Evolutionary conservation across 148 eudicot species (phyloP).

Genomic region (Fagopyrum homotropicum): DNA sequence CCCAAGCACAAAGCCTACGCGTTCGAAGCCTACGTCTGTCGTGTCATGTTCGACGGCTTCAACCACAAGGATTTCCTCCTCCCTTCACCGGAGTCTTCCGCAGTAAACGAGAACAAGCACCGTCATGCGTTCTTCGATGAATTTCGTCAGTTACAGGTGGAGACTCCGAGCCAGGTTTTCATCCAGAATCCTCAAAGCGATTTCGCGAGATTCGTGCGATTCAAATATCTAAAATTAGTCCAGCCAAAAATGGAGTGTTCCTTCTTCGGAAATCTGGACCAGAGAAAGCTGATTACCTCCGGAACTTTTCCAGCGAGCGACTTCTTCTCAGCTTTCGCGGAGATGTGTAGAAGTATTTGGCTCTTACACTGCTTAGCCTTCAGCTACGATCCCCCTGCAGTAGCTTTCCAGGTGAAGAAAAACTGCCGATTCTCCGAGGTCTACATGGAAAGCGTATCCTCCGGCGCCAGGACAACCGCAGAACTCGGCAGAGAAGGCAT

Average conservation of each 20-base stretch:
- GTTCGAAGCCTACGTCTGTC: constrained; percentile 59
- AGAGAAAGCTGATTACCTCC: constrained; percentile 55
- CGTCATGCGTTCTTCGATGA: constrained; percentile 25
- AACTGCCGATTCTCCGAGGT: constrained; percentile 65
- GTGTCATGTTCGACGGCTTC: constrained; percentile 67
- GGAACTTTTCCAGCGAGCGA: constrained; percentile 53
- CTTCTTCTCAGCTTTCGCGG: constrained; percentile 61
- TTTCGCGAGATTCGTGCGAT: constrained; percentile 49
- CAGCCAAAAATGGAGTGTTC: constrained; percentile 96
- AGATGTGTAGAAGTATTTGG: constrained; percentile 76
- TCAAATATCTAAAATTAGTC: constrained; percentile 57
- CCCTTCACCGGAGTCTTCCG: constrained; percentile 16
- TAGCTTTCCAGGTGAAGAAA: constrained; percentile 54
- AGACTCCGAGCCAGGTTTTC: constrained; percentile 28
- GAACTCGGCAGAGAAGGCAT: constrained; percentile 17
- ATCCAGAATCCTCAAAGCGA: constrained; percentile 33
- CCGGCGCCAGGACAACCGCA: background rate
- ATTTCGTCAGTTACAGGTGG: constrained; percentile 40
- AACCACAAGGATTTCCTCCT: constrained; percentile 29
- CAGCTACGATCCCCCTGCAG: constrained; percentile 47
- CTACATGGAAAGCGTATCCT: constrained; percentile 68
- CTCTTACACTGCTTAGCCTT: constrained; percentile 65
- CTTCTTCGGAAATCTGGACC: constrained; percentile 68
- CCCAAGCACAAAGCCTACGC: constrained; percentile 44
- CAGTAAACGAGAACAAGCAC: constrained; percentile 1